phyloP scores from a whole-genome alignment of 2,329 filamentous ascomycete genomes.

The Alternaria tenuissima region DNA sequence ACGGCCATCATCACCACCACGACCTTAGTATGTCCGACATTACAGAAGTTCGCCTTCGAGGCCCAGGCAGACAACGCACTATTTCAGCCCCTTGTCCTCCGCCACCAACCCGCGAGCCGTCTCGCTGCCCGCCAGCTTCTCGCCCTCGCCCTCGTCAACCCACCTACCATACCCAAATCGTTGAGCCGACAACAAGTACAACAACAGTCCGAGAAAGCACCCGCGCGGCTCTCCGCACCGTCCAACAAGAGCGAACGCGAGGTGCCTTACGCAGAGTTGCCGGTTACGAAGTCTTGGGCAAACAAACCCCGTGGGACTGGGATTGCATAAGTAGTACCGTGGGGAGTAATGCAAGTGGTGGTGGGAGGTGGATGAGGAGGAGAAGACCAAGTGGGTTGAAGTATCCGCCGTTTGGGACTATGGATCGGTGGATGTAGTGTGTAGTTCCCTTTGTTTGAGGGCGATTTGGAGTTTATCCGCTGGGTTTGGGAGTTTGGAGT shows the following conservation, averaged over 20 bases:
- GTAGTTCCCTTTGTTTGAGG: background rate
- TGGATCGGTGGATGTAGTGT: constrained; percentile 36
- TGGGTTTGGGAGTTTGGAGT: background rate
- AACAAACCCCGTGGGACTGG: constrained; percentile 45
- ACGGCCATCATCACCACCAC: constrained; percentile 20
- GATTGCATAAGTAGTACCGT: constrained; percentile 44
- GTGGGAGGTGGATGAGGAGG: constrained; percentile 17
- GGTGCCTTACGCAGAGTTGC: constrained; percentile 36
- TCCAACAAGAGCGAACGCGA: constrained; percentile 22
- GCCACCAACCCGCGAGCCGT: constrained; percentile 23
- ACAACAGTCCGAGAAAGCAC: constrained; percentile 37
- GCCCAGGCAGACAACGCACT: constrained; percentile 29
- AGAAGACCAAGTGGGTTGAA: constrained; percentile 21
- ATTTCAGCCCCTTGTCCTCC: constrained; percentile 24
- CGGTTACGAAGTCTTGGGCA: constrained; percentile 43
- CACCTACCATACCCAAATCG: constrained; percentile 42
- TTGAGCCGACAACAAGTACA: constrained; percentile 24
- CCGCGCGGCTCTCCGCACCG: constrained; percentile 31
- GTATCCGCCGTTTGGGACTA: constrained; percentile 40
- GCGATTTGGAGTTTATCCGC: background rate
- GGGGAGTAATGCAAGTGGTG: constrained; percentile 20
- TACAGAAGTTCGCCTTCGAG: constrained; percentile 24
- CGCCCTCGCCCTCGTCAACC: constrained; percentile 28
- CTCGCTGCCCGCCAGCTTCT: constrained; percentile 9
- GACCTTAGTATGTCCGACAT: constrained; percentile 4